Evolutionary conservation across 75 land plant species (phyloP).

Genomic region (Pinus tabuliformis): DNA sequence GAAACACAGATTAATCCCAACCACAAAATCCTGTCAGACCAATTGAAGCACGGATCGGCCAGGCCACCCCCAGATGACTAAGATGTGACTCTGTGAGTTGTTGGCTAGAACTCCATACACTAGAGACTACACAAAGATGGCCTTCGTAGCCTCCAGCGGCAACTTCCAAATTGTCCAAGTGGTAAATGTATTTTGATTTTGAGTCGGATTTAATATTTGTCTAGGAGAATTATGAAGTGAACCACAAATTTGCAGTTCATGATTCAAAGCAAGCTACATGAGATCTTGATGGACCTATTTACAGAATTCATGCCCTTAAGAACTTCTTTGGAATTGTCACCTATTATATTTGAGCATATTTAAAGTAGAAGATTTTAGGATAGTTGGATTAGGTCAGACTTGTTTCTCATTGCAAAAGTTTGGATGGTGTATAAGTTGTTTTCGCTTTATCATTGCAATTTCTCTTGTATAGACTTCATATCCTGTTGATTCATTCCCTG

Average conservation of each 20-base stretch:
- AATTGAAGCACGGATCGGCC: too few species aligned
- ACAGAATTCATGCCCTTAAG: neutral
- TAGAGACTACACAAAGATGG: too few species aligned
- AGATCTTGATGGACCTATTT: neutral
- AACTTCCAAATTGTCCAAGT: too few species aligned
- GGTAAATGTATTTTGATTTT: neutral
- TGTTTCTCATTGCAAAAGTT: neutral
- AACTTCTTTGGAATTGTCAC: neutral
- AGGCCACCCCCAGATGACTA: too few species aligned
- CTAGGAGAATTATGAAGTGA: neutral
- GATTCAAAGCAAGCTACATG: neutral
- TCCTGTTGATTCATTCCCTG: neutral
- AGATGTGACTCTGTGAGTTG: too few species aligned
- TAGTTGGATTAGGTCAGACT: neutral
- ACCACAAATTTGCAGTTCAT: neutral
- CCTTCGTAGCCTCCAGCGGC: too few species aligned
- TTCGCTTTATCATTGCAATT: neutral
- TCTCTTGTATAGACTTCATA: neutral
- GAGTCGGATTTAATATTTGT: neutral
- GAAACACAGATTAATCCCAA: too few species aligned
- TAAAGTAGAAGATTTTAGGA: neutral
- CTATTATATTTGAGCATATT: neutral
- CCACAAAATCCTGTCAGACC: too few species aligned
- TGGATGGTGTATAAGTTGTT: neutral
- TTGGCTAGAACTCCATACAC: too few species aligned